These are phyloP conservation scores for Colletotrichum tamarilloi DNA, from an alignment of 2,329 filamentous ascomycete genomes.

Conservation along the genomic window DNA sequence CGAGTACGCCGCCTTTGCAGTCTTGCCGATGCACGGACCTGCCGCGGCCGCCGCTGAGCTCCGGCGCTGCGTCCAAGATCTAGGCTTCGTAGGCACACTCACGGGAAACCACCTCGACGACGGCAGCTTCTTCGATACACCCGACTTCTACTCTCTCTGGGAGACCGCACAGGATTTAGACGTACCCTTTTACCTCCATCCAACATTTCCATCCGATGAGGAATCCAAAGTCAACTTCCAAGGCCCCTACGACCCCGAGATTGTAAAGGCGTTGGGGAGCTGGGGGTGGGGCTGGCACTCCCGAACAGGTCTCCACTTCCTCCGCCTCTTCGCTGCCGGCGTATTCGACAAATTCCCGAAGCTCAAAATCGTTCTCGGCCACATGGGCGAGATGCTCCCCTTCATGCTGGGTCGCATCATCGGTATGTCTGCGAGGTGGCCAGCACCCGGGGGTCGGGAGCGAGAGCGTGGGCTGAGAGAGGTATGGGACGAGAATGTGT, in stretches of 20 bases:
- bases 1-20: constrained; percentile 41
- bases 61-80: constrained; percentile 41
- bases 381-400: constrained; percentile 61
- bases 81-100: constrained; percentile 47
- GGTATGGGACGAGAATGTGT: constrained; percentile 67
- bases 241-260: constrained; percentile 60
- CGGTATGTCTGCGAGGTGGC: constrained; percentile 26
- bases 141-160: constrained; percentile 43
- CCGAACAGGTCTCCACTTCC: constrained; percentile 42
- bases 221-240: constrained; percentile 21
- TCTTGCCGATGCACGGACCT: constrained; percentile 37
- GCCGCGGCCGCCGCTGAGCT: constrained; percentile 43
- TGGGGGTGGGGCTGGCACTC: constrained; percentile 31
- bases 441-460: constrained; percentile 42
- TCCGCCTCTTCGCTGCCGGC: constrained; percentile 47
- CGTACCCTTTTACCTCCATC: constrained; percentile 64
- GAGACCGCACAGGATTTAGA: constrained; percentile 54
- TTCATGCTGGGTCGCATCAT: constrained; percentile 62
- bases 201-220: constrained; percentile 40
- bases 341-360: constrained; percentile 49
- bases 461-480: constrained; percentile 53
- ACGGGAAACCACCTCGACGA: constrained; percentile 38
- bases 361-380: constrained; percentile 52
- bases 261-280: constrained; percentile 69
- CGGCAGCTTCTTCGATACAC: constrained; percentile 44